Evolutionary conservation across 805 yeast genomes (phyloP).

Genomic region (Teunomyces kruisii): DNA sequence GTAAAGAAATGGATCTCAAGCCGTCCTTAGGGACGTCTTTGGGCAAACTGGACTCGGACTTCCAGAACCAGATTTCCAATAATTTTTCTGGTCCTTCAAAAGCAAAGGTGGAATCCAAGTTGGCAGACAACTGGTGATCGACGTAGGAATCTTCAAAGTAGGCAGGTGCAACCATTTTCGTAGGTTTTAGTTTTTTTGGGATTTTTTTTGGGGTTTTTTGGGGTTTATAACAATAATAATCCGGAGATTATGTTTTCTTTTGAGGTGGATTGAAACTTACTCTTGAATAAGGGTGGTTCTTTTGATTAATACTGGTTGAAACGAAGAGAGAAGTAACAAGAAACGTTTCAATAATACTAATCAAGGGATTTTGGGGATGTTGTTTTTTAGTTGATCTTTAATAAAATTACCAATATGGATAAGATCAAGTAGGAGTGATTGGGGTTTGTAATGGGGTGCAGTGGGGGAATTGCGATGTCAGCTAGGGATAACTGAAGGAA

Average conservation of each 20-base stretch:
- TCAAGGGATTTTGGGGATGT: constrained; percentile 2
- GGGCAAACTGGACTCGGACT: constrained; percentile 43
- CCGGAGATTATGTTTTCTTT: constrained; percentile 8
- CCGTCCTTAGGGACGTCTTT: constrained; percentile 40
- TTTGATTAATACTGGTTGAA: constrained; percentile 26
- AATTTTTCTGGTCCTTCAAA: constrained; percentile 98
- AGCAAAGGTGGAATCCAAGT: constrained; percentile 84
- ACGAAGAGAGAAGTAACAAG: constrained; percentile 51
- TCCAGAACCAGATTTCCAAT: constrained; percentile 84
- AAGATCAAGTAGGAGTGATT: neutral
- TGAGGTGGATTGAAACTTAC: constrained; percentile 43
- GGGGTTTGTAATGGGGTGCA: constrained; percentile 2
- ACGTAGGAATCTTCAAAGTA: constrained; percentile 50
- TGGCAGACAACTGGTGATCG: constrained; percentile 76
- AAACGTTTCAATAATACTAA: constrained; percentile 36
- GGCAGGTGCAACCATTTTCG: constrained; percentile 43
- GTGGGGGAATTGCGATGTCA: constrained; percentile 9
- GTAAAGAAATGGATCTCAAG: constrained; percentile 62
- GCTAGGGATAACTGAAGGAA: constrained; percentile 13
- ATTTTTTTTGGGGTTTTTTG: constrained; percentile 4
- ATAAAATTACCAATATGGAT: constrained; percentile 3
- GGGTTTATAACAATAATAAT: neutral
- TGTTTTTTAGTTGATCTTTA: neutral
- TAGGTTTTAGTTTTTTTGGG: constrained; percentile 11
- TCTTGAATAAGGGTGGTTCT: constrained; percentile 22